phyloP scores from a whole-genome alignment of 768 basidiomycete genomes.

The Termitomyces sp. region DNA sequence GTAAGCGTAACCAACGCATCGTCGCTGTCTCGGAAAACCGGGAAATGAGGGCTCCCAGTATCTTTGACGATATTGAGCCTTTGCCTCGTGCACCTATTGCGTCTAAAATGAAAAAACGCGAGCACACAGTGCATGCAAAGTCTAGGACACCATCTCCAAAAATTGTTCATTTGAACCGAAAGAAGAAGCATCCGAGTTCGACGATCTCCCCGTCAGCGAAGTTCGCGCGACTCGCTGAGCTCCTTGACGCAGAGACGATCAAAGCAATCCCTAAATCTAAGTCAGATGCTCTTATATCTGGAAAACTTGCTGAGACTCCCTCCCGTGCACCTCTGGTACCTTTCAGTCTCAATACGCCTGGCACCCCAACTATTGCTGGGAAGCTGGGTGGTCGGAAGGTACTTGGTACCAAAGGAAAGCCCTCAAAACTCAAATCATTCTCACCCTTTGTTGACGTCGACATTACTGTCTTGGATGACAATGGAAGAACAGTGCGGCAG shows the following conservation, averaged over 20 bases:
- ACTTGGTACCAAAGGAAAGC: slow-evolving; percentile 24
- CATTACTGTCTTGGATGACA: slow-evolving; percentile 63
- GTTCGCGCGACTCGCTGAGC: slow-evolving; percentile 29
- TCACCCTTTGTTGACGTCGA: slow-evolving; percentile 61
- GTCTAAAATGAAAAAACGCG: slow-evolving; percentile 48
- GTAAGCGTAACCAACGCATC: slow-evolving; percentile 61
- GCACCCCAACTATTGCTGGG: slow-evolving; percentile 35
- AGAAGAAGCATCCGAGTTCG: slow-evolving; percentile 40
- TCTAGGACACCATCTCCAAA: slow-evolving; percentile 35
- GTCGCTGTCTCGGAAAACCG: slow-evolving; percentile 43
- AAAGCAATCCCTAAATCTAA: slow-evolving; percentile 13
- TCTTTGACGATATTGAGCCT: slow-evolving; percentile 46
- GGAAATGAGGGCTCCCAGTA: slow-evolving; percentile 29
- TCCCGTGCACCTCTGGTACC: slow-evolving; percentile 32
- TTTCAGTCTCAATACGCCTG: slow-evolving; percentile 30
- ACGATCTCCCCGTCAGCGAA: slow-evolving; percentile 33
- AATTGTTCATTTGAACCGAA: slow-evolving; percentile 38
- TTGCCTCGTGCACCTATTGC: slow-evolving; percentile 35
- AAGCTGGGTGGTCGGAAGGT: slow-evolving; percentile 22
- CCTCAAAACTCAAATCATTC: slow-evolving; percentile 36
- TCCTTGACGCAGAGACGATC: slow-evolving; percentile 24
- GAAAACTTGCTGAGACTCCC: slow-evolving; percentile 21
- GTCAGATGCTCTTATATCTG: slow-evolving; percentile 16
- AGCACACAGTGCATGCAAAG: slow-evolving; percentile 35
- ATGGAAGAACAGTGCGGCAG: slow-evolving; percentile 55